These are phyloP conservation scores for Bisporella sp. DNA, from an alignment of 2,329 filamentous ascomycete genomes.

Conservation along the genomic window DNA sequence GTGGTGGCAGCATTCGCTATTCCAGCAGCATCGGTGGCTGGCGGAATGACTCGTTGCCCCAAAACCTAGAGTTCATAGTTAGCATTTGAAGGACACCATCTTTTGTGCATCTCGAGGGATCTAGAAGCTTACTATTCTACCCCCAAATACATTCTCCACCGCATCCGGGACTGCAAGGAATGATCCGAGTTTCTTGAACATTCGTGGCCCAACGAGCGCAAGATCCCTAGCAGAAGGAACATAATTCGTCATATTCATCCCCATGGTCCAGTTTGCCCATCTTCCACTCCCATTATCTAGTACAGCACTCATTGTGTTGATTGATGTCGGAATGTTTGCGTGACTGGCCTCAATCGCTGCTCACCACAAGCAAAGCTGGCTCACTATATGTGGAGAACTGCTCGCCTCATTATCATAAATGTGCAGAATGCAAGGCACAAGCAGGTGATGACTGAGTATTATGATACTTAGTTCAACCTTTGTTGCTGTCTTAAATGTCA, in stretches of 20 bases:
- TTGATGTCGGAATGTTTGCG: too few species aligned
- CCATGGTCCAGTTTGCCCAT: constrained; percentile 43
- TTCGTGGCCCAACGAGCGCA: constrained; percentile 61
- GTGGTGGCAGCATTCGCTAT: constrained; percentile 31
- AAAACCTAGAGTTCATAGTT: constrained; percentile 19
- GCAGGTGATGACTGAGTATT: too few species aligned
- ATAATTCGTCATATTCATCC: constrained; percentile 47
- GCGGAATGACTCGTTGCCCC: constrained; percentile 52
- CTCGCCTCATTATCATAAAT: too few species aligned
- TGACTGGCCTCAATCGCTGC: not conserved
- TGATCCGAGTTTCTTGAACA: constrained; percentile 62
- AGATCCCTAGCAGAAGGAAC: constrained; percentile 62
- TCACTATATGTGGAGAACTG: too few species aligned
- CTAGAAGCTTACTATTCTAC: constrained; percentile 30
- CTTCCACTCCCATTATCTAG: not conserved
- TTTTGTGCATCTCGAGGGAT: not conserved
- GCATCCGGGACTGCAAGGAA: constrained; percentile 53
- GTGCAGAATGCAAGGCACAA: too few species aligned
- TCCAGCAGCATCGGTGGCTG: constrained; percentile 43
- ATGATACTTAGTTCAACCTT: too few species aligned
- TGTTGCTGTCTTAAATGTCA: too few species aligned
- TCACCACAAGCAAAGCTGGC: not conserved
- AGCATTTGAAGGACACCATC: not conserved
- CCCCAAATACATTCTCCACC: constrained; percentile 43
- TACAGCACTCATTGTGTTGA: too few species aligned